Base-by-base conservation (phyloP, 495 filamentous ascomycete species). In the Penicillium macrosclerotiorum region DNA sequence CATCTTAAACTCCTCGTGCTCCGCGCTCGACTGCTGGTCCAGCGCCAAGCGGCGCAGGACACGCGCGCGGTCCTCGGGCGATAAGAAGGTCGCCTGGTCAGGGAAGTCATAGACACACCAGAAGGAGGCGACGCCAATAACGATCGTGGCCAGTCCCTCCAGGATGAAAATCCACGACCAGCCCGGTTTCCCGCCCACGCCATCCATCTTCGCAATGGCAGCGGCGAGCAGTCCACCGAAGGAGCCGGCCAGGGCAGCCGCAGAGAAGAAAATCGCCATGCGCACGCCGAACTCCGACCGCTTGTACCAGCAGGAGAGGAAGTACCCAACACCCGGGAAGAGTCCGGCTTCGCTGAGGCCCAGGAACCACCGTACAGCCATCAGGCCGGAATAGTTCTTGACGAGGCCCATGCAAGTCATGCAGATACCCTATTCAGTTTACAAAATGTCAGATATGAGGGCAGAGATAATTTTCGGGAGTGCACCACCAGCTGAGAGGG, bases 61-160 rank as follows among this genome's bases (percentile, higher is more conserved):
- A 6, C 90, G 80, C 11, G 72, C 74, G 20, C 87, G 81, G 53
- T 97, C 92, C 1, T 71, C 69, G 0, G 79, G 75, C 3, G 79
- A 82, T 14, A 97, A 73, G 57, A 96, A 97, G 8, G 48, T 77
- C 5, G 91, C 91, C 32, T 85, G 74, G 54, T 90, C 87, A 0
- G 92, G 92, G 59, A 95, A 96, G 57, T 97, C 89, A 52, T 88
- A 80, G 2, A 97, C 89, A 68, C 89, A 77, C 85, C 86, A 93
- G 65, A 89, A 91, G 8, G 83, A 89, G 1, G 73, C 65, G 4
- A 90, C 27, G 5, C 86, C 91, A 23, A 92, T 76, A 8, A 95
- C 4, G 7, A 93, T 63, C 0, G 90, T 95, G 3, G 81, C 68
- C 0, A 93, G 67, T 0, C 90, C 90, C 62, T 93, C 89, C 14